These are phyloP conservation scores for Vicia villosa DNA, from an alignment of 306 rosid genomes.

Conservation along the genomic window DNA sequence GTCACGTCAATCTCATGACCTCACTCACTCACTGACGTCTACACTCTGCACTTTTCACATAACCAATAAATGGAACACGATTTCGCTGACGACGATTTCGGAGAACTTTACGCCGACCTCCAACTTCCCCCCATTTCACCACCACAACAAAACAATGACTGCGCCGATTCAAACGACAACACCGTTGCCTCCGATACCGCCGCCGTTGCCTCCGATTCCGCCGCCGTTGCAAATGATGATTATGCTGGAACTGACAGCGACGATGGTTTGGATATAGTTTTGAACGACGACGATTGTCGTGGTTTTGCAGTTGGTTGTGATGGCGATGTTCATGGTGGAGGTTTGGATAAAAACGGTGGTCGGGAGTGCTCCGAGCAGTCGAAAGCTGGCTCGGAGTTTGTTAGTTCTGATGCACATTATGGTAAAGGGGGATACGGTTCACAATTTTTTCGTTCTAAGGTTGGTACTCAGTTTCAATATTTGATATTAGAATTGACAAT, in stretches of 20 bases:
- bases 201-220: not conserved
- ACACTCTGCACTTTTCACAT: not conserved
- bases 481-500: not conserved
- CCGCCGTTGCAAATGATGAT: constrained; percentile 25
- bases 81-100: constrained; percentile 8
- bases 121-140: not conserved
- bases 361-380: constrained; percentile 21
- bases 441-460: constrained; percentile 39
- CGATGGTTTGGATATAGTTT: constrained; percentile 60
- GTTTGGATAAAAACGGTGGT: not conserved
- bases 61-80: not conserved
- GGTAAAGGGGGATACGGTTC: constrained; percentile 34
- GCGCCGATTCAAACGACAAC: constrained; percentile 8
- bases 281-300: constrained; percentile 54
- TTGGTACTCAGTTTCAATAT: not conserved
- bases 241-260: constrained; percentile 54
- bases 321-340: not conserved
- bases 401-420: constrained; percentile 8
- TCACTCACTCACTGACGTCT: not conserved
- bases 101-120: constrained; percentile 28
- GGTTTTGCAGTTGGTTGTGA: too few relatives aligned
- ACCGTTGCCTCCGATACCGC: not conserved
- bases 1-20: not conserved
- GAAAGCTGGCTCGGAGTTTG: constrained; percentile 17
- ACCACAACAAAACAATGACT: not conserved